Percentiles rank a stretch among this genome's conserved stretches.
phyloP scores from a whole-genome alignment of 495 filamentous ascomycete genomes.

The Trichocladium uniseriatum region DNA sequence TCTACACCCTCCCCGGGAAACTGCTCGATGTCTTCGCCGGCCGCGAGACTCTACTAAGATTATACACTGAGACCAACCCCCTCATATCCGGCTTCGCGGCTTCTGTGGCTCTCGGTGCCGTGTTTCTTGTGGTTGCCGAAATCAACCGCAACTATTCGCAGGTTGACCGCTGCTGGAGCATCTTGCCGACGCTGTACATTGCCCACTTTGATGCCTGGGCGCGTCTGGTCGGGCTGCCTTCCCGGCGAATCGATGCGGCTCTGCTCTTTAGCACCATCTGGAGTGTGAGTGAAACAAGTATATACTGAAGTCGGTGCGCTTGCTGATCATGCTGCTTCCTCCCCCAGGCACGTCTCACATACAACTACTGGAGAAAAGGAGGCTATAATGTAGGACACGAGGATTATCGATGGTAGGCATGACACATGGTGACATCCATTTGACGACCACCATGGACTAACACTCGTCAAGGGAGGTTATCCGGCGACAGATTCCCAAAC shows the following conservation, averaged over 20 bases:
- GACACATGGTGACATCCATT: not conserved
- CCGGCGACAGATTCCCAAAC: conserved; percentile 31
- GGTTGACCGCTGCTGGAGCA: conserved; percentile 84
- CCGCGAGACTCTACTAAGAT: conserved; percentile 42
- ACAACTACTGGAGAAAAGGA: conserved; percentile 95
- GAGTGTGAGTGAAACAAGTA: conserved; percentile 52
- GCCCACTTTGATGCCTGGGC: conserved; percentile 80
- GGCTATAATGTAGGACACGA: conserved; percentile 81
- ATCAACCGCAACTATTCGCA: conserved; percentile 89
- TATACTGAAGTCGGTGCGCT: not conserved
- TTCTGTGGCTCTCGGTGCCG: conserved; percentile 52
- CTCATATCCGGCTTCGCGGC: conserved; percentile 66
- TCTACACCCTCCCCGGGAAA: conserved; percentile 59
- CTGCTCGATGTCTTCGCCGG: conserved; percentile 49
- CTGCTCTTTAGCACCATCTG: conserved; percentile 63
- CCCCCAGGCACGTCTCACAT: conserved; percentile 58
- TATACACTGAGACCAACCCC: conserved; percentile 87
- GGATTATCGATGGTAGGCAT: conserved; percentile 79
- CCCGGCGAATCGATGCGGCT: conserved; percentile 62
- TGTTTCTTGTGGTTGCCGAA: conserved; percentile 69
- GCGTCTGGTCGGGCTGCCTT: conserved; percentile 61
- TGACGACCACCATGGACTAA: not conserved
- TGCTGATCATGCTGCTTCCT: conserved; percentile 23
- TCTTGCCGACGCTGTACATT: conserved; percentile 80
- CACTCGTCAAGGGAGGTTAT: conserved; percentile 35